These are phyloP conservation scores for Lunasporangiospora selenospora DNA, from an alignment of 192 early-diverging fungal species.

Conservation along the genomic window DNA sequence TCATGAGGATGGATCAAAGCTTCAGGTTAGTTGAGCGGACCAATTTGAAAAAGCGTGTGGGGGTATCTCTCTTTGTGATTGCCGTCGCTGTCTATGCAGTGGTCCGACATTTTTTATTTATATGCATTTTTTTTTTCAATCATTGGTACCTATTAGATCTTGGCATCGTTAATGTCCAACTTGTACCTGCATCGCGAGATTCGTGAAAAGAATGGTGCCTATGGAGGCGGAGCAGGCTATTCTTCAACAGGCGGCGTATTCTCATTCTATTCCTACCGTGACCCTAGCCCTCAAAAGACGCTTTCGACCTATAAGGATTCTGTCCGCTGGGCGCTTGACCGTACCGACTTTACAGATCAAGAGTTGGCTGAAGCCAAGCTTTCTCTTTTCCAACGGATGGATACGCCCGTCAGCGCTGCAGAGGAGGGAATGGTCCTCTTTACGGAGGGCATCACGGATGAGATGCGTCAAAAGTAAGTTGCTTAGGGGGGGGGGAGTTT, in stretches of 20 bases:
- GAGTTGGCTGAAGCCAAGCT: conserved; percentile 94
- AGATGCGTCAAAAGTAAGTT: conserved; percentile 80
- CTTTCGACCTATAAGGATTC: conserved; percentile 71
- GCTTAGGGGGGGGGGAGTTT: too few species aligned
- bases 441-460: conserved; percentile 78
- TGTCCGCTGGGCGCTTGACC: conserved; percentile 70
- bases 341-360: conserved; percentile 53
- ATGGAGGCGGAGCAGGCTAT: conserved; percentile 89
- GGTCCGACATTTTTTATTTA: background rate
- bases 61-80: too few species aligned
- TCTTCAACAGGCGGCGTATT: conserved; percentile 79
- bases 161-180: conserved; percentile 85
- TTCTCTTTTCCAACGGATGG: conserved; percentile 85
- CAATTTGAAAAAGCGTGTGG: too few species aligned
- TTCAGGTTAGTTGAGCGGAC: conserved; percentile 76
- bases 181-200: conserved; percentile 96
- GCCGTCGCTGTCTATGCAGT: background rate
- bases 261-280: conserved; percentile 93
- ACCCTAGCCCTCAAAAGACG: conserved; percentile 80
- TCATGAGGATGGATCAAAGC: conserved; percentile 78
- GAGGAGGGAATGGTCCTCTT: conserved; percentile 89
- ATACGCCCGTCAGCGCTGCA: conserved; percentile 82
- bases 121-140: conserved; percentile 24
- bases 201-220: conserved; percentile 96
- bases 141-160: conserved; percentile 47